Evolutionary conservation across 78 protist genomes (phyloP).

Genomic region (Salpingoeca rosetta): DNA sequence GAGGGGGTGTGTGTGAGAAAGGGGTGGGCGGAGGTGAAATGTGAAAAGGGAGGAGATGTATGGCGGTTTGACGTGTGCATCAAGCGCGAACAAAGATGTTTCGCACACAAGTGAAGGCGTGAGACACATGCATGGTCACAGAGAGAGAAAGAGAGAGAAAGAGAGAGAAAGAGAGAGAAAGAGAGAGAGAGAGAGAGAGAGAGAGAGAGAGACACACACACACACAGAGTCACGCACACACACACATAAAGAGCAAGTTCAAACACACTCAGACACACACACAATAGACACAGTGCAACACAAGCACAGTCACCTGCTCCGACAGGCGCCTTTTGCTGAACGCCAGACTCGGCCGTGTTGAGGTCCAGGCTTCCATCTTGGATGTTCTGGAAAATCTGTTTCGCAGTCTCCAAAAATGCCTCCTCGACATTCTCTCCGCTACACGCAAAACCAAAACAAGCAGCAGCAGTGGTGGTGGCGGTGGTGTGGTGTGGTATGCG

Average conservation of each 20-base stretch:
- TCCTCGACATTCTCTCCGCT: conserved; percentile 62
- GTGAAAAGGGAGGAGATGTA: background rate
- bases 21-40: background rate
- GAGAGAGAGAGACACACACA: background rate
- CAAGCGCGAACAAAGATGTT: background rate
- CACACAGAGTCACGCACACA: background rate
- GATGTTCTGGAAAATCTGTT: conserved; percentile 29
- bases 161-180: background rate
- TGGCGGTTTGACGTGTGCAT: background rate
- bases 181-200: background rate
- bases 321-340: conserved; percentile 26
- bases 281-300: background rate
- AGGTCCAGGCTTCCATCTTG: conserved; percentile 56
- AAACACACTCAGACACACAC: background rate
- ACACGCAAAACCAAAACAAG: too few species aligned
- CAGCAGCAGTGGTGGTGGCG: too few species aligned
- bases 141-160: background rate
- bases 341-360: conserved; percentile 33
- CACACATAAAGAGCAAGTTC: background rate
- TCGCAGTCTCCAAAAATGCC: conserved; percentile 58
- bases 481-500: background rate
- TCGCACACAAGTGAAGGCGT: background rate
- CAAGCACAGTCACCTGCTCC: background rate
- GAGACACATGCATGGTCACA: background rate
- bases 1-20: background rate